A percentile compares a stretch with the other conserved stretches of the same genome.
phyloP scores from a whole-genome alignment of 495 filamentous ascomycete genomes.

The Talaromyces stipitatus region DNA sequence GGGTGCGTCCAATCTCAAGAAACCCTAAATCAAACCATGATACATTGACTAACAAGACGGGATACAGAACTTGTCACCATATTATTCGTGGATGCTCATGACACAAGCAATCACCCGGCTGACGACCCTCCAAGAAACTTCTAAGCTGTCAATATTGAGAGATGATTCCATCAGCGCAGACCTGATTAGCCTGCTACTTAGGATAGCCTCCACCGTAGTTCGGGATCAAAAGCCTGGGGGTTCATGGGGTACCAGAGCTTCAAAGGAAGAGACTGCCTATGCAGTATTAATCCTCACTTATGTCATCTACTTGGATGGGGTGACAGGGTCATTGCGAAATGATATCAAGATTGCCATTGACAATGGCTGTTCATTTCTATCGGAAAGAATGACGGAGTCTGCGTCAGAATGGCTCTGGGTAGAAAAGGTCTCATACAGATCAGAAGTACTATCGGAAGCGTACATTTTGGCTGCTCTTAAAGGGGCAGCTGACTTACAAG shows the following conservation, averaged over 20 bases:
- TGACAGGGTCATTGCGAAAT: constrained; percentile 7
- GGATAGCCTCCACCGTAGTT: not conserved
- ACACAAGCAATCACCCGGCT: not conserved
- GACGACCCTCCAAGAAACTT: not conserved
- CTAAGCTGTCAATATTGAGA: not conserved
- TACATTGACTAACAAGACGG: constrained; percentile 9
- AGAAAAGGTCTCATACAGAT: constrained; percentile 33
- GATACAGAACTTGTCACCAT: constrained; percentile 3
- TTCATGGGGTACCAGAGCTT: constrained; percentile 19
- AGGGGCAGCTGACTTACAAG: not conserved
- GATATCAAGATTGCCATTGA: constrained; percentile 12
- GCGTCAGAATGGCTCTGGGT: constrained; percentile 24
- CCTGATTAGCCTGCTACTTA: not conserved
- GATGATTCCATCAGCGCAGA: not conserved
- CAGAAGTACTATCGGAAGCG: constrained; percentile 16
- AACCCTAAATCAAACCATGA: no score
- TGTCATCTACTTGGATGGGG: constrained; percentile 6
- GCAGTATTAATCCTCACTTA: constrained; percentile 13
- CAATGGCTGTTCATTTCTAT: constrained; percentile 9
- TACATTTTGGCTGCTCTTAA: constrained; percentile 27
- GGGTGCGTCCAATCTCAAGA: constrained; percentile 11
- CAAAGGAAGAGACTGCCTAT: constrained; percentile 20
- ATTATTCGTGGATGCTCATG: constrained; percentile 1
- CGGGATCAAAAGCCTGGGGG: constrained; percentile 14
- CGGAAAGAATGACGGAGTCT: not conserved